Percentiles rank a stretch among this genome's conserved stretches.
phyloP scores from a whole-genome alignment of 768 basidiomycete species.

The Gautieria morchelliformis region DNA sequence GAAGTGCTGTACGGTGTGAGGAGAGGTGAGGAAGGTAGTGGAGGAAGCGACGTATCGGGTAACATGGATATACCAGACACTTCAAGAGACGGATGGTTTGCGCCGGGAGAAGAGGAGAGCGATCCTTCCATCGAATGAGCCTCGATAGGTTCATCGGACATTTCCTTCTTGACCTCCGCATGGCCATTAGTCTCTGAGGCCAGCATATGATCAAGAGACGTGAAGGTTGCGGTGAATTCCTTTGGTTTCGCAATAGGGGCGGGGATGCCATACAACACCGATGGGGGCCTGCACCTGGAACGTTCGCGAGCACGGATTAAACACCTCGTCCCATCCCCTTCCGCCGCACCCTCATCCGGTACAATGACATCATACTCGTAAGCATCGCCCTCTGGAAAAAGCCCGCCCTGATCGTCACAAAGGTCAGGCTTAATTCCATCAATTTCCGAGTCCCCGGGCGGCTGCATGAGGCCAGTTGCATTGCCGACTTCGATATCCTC shows the following conservation, averaged over 20 bases:
- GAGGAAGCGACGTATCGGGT: slow-evolving; percentile 6
- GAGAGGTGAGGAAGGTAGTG: slow-evolving; percentile 3
- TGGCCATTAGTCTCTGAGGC: not conserved
- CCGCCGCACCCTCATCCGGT: not conserved
- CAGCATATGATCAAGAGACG: not conserved
- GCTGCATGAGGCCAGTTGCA: not conserved
- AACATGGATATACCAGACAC: not conserved
- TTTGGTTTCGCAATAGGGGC: not conserved
- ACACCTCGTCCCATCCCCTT: not conserved
- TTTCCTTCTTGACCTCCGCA: not conserved
- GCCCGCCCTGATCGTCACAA: not conserved
- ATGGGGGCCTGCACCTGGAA: not conserved
- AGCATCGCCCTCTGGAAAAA: not conserved
- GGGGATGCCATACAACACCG: not conserved
- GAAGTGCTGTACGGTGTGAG: slow-evolving; percentile 3
- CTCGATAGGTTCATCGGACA: not conserved
- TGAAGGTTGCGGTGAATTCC: not conserved
- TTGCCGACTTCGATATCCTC: not conserved
- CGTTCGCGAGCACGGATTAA: not conserved
- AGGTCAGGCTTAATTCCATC: not conserved
- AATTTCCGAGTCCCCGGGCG: not conserved
- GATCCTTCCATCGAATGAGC: not conserved
- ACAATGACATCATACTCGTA: not conserved
- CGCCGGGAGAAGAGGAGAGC: not conserved
- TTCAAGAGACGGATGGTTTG: not conserved